Evolutionary conservation across 257 asterid species (phyloP).

Genomic region (Nicotiana noctiflora): DNA sequence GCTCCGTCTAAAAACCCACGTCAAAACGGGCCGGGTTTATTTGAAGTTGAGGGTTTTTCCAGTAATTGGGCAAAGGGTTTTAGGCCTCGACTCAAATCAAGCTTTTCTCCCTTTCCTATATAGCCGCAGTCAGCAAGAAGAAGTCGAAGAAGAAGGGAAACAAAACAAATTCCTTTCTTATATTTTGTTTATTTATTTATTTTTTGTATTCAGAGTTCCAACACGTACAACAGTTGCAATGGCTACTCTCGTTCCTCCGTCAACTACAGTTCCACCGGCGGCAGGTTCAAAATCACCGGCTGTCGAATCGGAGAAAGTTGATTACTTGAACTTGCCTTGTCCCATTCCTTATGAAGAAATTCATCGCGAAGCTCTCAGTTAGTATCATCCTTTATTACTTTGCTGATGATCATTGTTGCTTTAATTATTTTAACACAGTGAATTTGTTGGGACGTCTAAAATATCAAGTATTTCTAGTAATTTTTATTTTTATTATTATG

Average conservation of each 20-base stretch:
- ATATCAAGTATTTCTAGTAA: too few relatives aligned
- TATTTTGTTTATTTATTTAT: not conserved
- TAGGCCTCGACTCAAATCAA: constrained; percentile 9
- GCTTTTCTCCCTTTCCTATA: not conserved
- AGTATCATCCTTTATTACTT: constrained; percentile 15
- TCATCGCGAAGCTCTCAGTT: constrained; percentile 94
- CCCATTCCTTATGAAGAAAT: constrained; percentile 94
- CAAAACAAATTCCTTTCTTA: not conserved
- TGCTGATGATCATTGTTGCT: not conserved
- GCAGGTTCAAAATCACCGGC: constrained; percentile 32
- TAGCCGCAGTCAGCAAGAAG: constrained; percentile 17
- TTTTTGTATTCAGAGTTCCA: not conserved
- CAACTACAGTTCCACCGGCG: constrained; percentile 33
- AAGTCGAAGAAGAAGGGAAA: constrained; percentile 12
- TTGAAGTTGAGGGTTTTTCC: constrained; percentile 41
- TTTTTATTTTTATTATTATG: too few relatives aligned
- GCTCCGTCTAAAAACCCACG: not conserved
- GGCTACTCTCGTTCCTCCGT: constrained; percentile 55
- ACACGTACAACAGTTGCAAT: constrained; percentile 20
- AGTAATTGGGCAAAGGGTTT: constrained; percentile 44
- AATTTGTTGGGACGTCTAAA: not conserved
- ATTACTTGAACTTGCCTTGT: constrained; percentile 75
- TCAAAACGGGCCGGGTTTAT: constrained; percentile 25
- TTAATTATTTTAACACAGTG: not conserved
- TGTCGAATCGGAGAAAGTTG: constrained; percentile 39